phyloP scores from a whole-genome alignment of 305 asterid species.

The Coffea humblotiana region DNA sequence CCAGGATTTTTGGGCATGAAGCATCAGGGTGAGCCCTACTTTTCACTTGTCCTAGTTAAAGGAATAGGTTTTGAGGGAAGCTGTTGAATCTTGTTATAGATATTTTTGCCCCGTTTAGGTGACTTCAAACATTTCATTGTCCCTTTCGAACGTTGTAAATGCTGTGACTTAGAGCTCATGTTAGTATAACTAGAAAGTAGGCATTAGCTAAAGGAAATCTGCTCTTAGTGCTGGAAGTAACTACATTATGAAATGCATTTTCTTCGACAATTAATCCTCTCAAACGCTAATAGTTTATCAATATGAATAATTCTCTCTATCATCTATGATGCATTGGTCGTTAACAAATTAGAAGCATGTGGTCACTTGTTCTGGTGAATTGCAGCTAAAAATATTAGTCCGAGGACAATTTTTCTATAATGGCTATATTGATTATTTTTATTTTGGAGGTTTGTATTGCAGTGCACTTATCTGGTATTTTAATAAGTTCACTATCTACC shows the following conservation, averaged over 20 bases:
- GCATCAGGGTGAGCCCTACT: conserved; percentile 79
- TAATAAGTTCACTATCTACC: background rate
- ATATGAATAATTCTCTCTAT: background rate
- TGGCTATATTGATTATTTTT: background rate
- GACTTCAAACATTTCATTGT: background rate
- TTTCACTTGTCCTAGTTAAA: conserved; percentile 18
- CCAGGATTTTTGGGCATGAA: conserved; percentile 96
- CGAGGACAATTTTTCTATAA: background rate
- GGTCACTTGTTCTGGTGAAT: background rate
- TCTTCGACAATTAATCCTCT: background rate
- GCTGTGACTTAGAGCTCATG: background rate
- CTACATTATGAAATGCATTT: background rate
- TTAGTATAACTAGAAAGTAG: background rate
- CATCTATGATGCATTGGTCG: background rate
- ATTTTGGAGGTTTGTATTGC: background rate
- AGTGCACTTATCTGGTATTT: background rate
- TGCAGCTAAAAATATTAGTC: background rate
- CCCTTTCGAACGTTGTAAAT: background rate
- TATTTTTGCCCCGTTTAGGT: background rate
- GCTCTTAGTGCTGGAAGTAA: background rate
- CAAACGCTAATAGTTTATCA: background rate
- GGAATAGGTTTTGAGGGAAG: background rate
- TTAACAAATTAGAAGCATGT: background rate
- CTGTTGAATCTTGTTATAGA: background rate
- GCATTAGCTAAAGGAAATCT: background rate